Percentiles rank a stretch among this genome's conserved stretches.
These are phyloP conservation scores for Termitomyces heimii DNA, from an alignment of 768 basidiomycete genomes.

Conservation along the genomic window DNA sequence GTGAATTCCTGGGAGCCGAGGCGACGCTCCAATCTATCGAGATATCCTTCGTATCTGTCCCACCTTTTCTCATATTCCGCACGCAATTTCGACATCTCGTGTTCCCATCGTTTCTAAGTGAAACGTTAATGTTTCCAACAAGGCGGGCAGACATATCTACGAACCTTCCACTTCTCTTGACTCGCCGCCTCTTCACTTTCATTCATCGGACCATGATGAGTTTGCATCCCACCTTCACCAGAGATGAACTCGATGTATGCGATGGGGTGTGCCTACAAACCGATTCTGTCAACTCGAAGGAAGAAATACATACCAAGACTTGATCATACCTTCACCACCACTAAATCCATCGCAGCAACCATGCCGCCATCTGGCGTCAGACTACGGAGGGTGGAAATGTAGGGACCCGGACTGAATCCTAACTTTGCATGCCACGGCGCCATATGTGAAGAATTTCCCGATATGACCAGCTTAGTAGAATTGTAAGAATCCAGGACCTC, in stretches of 20 bases:
- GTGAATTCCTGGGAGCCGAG: conserved; percentile 41
- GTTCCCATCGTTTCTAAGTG: conserved; percentile 51
- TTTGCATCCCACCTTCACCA: conserved; percentile 40
- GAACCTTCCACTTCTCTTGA: conserved; percentile 69
- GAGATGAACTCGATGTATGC: conserved; percentile 72
- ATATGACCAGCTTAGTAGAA: conserved; percentile 57
- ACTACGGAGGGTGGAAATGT: conserved; percentile 72
- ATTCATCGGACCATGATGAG: conserved; percentile 56
- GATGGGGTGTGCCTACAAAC: conserved; percentile 55
- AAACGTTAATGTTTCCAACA: neutral
- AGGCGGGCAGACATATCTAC: neutral
- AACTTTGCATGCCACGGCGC: conserved; percentile 87
- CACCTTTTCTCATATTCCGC: conserved; percentile 52
- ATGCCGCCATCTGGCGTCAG: conserved; percentile 78
- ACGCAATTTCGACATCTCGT: conserved; percentile 52
- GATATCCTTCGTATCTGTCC: conserved; percentile 47
- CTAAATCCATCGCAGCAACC: conserved; percentile 68
- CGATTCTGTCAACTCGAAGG: neutral
- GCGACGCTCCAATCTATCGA: conserved; percentile 57
- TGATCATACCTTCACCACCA: conserved; percentile 54
- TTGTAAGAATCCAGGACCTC: conserved; percentile 82
- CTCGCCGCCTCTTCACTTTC: conserved; percentile 61
- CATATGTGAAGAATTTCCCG: conserved; percentile 82
- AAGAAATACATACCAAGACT: neutral
- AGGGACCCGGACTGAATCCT: conserved; percentile 65